phyloP scores from a whole-genome alignment of 176 grass and related monocot genomes.

The Aegilops sharonensis region DNA sequence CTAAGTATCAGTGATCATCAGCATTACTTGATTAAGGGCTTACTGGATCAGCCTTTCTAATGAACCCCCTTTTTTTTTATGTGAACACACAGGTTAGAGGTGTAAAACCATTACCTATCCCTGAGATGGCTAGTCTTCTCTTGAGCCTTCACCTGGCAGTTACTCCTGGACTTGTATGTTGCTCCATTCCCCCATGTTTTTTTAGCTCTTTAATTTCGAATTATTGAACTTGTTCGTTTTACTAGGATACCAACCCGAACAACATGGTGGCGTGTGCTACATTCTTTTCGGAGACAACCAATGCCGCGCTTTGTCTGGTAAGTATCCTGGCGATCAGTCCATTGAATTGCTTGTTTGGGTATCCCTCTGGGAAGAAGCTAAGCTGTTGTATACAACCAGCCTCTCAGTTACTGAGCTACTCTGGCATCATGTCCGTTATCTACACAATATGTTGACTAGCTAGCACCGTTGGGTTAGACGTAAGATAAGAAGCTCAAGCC shows the following conservation, averaged over 20 bases:
- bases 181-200: conserved; percentile 8
- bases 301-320: conserved; percentile 90
- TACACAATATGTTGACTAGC: background rate
- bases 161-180: conserved; percentile 88
- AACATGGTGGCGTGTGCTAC: conserved; percentile 87
- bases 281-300: conserved; percentile 89
- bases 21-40: conserved; percentile 9
- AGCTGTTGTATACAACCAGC: background rate
- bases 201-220: conserved; percentile 3
- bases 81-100: conserved; percentile 72
- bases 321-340: conserved; percentile 26
- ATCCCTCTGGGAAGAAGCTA: background rate
- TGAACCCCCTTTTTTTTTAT: background rate
- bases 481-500: background rate
- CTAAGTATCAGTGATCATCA: background rate
- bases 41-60: conserved; percentile 21
- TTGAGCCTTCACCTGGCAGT: conserved; percentile 79
- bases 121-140: conserved; percentile 85
- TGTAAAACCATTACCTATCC: conserved; percentile 80
- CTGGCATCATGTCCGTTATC: background rate
- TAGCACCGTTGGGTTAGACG: background rate
- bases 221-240: conserved; percentile 34
- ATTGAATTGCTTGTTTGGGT: conserved; percentile 11
- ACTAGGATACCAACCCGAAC: conserved; percentile 88
- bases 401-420: background rate